phyloP scores from a whole-genome alignment of 192 early-diverging fungal species.

The Pilobolus umbonatus region DNA sequence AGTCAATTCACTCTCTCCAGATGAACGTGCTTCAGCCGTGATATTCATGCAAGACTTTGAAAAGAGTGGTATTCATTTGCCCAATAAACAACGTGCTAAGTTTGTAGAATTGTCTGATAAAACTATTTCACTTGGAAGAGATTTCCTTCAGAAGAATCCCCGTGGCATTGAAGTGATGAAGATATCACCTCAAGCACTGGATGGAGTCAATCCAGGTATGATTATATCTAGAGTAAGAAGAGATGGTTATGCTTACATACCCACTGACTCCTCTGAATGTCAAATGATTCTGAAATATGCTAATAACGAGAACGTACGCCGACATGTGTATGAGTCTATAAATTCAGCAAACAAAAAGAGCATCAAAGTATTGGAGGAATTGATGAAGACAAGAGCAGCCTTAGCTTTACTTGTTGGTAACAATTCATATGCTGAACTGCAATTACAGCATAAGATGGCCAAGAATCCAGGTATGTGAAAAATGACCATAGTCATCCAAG shows the following conservation, averaged over 20 bases:
- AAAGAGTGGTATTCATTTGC: conserved; percentile 89
- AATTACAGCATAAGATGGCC: conserved; percentile 92
- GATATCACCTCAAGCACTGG: conserved; percentile 34
- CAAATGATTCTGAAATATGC: conserved; percentile 62
- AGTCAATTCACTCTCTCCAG: conserved; percentile 46
- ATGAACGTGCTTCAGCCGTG: conserved; percentile 73
- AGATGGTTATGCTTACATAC: conserved; percentile 48
- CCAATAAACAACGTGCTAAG: conserved; percentile 50
- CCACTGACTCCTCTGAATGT: conserved; percentile 52
- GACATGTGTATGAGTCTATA: conserved; percentile 68
- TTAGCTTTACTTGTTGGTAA: conserved; percentile 76
- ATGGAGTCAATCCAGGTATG: conserved; percentile 35
- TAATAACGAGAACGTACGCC: conserved; percentile 59
- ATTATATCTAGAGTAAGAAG: conserved; percentile 24
- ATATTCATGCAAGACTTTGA: conserved; percentile 91
- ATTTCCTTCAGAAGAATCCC: conserved; percentile 55
- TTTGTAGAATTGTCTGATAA: conserved; percentile 83
- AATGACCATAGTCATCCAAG: background rate
- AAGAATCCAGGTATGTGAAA: conserved; percentile 57
- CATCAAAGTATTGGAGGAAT: conserved; percentile 61
- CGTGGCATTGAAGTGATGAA: conserved; percentile 34
- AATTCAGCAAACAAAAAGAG: conserved; percentile 65
- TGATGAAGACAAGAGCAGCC: conserved; percentile 68
- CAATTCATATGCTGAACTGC: conserved; percentile 79
- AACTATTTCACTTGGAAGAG: conserved; percentile 72